Base-by-base conservation (phyloP, 257 asterid species). In the Avicennia marina region DNA sequence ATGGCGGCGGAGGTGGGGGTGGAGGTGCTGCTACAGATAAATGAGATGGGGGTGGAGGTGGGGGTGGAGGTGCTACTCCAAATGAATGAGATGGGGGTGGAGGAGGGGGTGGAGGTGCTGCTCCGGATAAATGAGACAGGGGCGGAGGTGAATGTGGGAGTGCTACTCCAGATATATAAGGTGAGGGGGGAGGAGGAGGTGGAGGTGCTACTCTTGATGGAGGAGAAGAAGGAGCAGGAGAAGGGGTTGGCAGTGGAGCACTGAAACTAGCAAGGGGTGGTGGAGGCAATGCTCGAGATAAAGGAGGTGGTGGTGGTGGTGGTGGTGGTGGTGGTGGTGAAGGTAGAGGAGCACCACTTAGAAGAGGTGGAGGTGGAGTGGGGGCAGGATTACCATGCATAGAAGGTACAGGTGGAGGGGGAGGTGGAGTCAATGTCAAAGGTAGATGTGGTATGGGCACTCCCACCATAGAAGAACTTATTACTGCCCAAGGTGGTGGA, bases 401-500 rank as follows among this genome's bases (percentile, higher is more conserved):
- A 11, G 72, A 58, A 1, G 66, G 60, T 7, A 62, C 55, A 13
- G 68, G 58, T 20, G 69, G 69, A 16, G 61, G 62, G 11, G 62
- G 46, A 10, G 49, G 56, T 19, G 65, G 53, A n/a, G 53, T n/a
- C n/a, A n/a, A n/a, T n/a, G n/a, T n/a, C n/a, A n/a, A n/a, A n/a
- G n/a, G n/a, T n/a, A n/a, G n/a, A n/a, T n/a, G 53, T 7, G 53
- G 26, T 46, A 2, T 3, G 13, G 4, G 13, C n/a, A 20, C 26
- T 29, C 0, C 41, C 41, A 2, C 13, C 41, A 5, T 36, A 3
- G 10, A 36, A n/a, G n/a, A n/a, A n/a, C n/a, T n/a, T n/a, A n/a
- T n/a, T n/a, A n/a, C n/a, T n/a, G n/a, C n/a, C 80, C 78, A 79
- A 60, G 89, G 84, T n/a, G 83, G 78, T 39, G 87, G 80, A 7